These are phyloP conservation scores for Graphium sp. DNA, from an alignment of 2,329 filamentous ascomycete genomes.

Conservation along the genomic window DNA sequence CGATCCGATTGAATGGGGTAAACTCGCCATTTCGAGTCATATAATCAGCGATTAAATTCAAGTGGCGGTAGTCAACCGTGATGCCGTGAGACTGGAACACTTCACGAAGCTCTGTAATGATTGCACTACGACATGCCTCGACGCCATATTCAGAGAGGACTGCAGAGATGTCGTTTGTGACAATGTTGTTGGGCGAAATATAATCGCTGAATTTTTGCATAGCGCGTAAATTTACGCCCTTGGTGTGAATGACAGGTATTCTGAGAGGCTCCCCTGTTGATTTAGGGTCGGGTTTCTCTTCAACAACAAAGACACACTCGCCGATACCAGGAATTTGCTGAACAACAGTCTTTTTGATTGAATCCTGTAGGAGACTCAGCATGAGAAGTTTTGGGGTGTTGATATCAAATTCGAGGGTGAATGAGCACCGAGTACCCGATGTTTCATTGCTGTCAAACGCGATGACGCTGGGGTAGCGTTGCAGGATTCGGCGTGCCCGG, in stretches of 20 bases:
- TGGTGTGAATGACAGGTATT: slow-evolving; percentile 51
- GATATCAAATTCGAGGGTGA: slow-evolving; percentile 71
- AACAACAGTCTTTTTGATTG: slow-evolving; percentile 62
- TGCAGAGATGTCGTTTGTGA: slow-evolving; percentile 83
- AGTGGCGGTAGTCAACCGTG: slow-evolving; percentile 74
- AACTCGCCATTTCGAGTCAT: slow-evolving; percentile 94
- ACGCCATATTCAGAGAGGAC: slow-evolving; percentile 81
- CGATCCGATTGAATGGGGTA: slow-evolving; percentile 82
- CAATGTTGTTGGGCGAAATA: slow-evolving; percentile 71
- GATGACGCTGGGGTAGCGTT: too few species aligned
- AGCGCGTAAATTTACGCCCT: slow-evolving; percentile 74
- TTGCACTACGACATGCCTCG: slow-evolving; percentile 75
- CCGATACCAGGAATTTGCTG: slow-evolving; percentile 71
- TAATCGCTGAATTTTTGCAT: slow-evolving; percentile 80
- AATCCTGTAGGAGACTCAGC: slow-evolving; percentile 74
- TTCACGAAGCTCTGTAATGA: slow-evolving; percentile 67
- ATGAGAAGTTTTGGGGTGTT: slow-evolving; percentile 80
- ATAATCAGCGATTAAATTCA: slow-evolving; percentile 90
- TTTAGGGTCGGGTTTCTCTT: slow-evolving; percentile 34
- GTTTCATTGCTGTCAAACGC: slow-evolving; percentile 31
- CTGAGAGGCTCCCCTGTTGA: slow-evolving; percentile 28
- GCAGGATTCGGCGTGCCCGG: too few species aligned
- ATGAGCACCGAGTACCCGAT: slow-evolving; percentile 14
- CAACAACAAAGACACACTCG: slow-evolving; percentile 48
- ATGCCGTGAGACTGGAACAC: slow-evolving; percentile 91